Evolutionary conservation across 2,329 filamentous ascomycete species (phyloP), one percentile per base, ranked within the genome.

Genomic region (Ceratocystis alfenasii): DNA sequence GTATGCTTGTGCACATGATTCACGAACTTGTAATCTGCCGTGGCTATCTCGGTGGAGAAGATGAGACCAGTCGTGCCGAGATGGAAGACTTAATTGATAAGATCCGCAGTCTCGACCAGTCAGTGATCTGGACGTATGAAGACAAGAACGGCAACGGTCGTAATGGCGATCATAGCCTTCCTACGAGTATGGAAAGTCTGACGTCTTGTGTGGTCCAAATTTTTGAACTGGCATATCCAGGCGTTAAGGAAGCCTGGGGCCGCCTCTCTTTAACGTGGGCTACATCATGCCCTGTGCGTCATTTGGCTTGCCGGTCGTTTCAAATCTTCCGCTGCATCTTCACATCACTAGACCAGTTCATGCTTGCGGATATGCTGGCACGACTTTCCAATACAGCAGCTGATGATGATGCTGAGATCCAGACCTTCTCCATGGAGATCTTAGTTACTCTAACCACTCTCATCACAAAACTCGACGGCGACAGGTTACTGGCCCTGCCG

Each of bases 381-480:
- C 83, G 95, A 60, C 80, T 99, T 41, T 97, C 93, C 1, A 99
- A 97, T 74, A 99, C 94, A 0, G 94, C 99, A 71, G 92, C 95
- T 0, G 93, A 97, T 69, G 91, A 96, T 70, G 90, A 96, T 72
- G 83, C 86, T 0, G 93, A 97, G 75, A 95, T 96, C 65, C 90
- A 96, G 72, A 93, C 91, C 0, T 99, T 99, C 72, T 95, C 94
- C 0, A 93, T 97, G 87, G 95, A 99, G 73, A 97, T 99, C 66
- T 76, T 99, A 64, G 96, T 92, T 0, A 99, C 95, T 0, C 75
- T 99, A 63, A 92, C 95, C 72, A 91, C 91, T 0, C 87, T 99
- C 57, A 95, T 99, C 66, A 83, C 86, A 70, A 94, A 93, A 65
- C 78, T 97, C 33, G 87, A 92, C 22, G 81, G 88, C 0, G 83